These are phyloP conservation scores for Bimuria novae-zelandiae DNA, from an alignment of 2,329 filamentous ascomycete genomes.

Conservation along the genomic window DNA sequence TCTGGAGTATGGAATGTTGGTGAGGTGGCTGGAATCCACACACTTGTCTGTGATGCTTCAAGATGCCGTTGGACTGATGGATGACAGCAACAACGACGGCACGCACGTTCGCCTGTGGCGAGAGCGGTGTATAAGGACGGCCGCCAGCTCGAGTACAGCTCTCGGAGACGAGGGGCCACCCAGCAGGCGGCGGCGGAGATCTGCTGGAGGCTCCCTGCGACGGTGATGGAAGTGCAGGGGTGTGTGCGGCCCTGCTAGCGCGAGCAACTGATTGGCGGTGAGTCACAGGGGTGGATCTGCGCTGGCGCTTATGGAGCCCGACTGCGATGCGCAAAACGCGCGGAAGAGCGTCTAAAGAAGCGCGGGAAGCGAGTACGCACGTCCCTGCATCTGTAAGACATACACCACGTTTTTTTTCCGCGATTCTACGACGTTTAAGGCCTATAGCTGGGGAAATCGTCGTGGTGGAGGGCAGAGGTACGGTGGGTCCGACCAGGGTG, in stretches of 20 bases:
- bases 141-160: slow-evolving; percentile 21
- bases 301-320: slow-evolving; percentile 15
- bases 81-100: slow-evolving; percentile 20
- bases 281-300: not conserved
- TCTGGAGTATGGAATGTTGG: not conserved
- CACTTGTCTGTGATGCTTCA: not conserved
- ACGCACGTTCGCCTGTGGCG: slow-evolving; percentile 26
- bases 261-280: slow-evolving; percentile 16
- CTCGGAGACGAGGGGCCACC: slow-evolving; percentile 14
- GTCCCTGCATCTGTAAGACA: slow-evolving; percentile 32
- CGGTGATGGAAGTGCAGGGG: slow-evolving; percentile 9
- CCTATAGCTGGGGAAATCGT: slow-evolving; percentile 28
- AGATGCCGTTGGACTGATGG: not conserved
- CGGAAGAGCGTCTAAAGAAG: slow-evolving; percentile 25
- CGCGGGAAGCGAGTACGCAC: slow-evolving; percentile 30
- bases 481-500: slow-evolving; percentile 21
- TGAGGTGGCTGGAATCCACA: not conserved
- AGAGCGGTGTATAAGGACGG: slow-evolving; percentile 38
- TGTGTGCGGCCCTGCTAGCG: not conserved
- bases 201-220: slow-evolving; percentile 29
- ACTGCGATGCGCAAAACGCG: slow-evolving; percentile 21
- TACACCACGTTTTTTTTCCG: slow-evolving; percentile 34
- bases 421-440: slow-evolving; percentile 39
- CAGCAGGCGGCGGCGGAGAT: no score
- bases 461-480: slow-evolving; percentile 29